Evolutionary conservation across 140 eudicot genomes (phyloP).

Genomic region (Oenanthe javanica): DNA sequence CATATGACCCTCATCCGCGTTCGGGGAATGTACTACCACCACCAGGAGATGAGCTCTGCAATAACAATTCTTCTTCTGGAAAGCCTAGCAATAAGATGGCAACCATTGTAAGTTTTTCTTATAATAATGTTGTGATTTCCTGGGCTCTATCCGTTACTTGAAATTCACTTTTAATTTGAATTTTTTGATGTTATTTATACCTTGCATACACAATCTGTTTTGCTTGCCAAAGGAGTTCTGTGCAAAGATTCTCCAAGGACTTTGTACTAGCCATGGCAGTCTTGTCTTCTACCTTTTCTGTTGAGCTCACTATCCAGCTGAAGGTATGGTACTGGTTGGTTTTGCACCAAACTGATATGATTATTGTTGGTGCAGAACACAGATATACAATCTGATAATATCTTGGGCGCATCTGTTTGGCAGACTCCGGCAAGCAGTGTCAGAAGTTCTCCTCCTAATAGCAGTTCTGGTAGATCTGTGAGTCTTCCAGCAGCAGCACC

Average conservation of each 20-base stretch:
- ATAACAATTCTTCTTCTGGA: constrained; percentile 39
- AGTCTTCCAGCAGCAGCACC: constrained; percentile 95
- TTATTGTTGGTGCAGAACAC: constrained; percentile 5
- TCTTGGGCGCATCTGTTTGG: constrained; percentile 14
- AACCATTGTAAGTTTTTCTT: constrained; percentile 65
- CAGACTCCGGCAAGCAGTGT: constrained; percentile 46
- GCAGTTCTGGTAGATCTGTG: constrained; percentile 70
- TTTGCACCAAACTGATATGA: not conserved
- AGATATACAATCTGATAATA: constrained; percentile 12
- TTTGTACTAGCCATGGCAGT: not conserved
- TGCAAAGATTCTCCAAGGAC: not conserved
- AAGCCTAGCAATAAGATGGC: constrained; percentile 59
- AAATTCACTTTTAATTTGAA: not conserved
- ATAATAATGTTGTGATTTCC: not conserved
- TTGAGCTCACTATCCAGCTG: not conserved
- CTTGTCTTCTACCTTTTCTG: not conserved
- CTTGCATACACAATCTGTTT: not conserved
- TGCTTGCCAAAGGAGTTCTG: not conserved
- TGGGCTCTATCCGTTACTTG: not conserved
- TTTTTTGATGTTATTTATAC: not conserved
- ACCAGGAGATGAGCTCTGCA: constrained; percentile 53
- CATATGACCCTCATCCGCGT: constrained; percentile 67
- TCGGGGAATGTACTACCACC: constrained; percentile 80
- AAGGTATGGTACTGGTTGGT: not conserved
- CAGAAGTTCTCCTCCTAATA: constrained; percentile 67